Conservation (phyloP, 345 rosid genomes). For the Limnanthes douglasii region DNA sequence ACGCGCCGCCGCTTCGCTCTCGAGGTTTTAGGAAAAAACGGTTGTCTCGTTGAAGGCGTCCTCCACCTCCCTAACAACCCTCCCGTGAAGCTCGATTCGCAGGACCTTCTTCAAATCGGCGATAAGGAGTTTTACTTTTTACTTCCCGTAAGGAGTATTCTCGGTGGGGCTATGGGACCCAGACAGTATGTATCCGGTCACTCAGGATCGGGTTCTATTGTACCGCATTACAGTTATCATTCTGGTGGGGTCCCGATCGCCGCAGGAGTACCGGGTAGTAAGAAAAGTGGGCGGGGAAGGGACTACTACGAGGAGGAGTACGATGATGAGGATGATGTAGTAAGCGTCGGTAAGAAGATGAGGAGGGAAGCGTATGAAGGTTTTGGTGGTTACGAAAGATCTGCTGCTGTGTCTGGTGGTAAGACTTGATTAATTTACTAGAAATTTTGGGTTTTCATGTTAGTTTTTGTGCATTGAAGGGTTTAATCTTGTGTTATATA, state of each 20-base stretch:
- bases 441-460: not conserved
- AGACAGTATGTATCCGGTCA: conserved; percentile 35
- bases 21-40: conserved; percentile 96
- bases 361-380: conserved; percentile 63
- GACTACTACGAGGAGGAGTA: conserved; percentile 36
- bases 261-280: conserved; percentile 21
- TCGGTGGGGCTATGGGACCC: conserved; percentile 61
- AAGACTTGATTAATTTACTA: conserved; percentile 20
- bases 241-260: conserved; percentile 13
- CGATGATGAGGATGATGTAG: conserved; percentile 34
- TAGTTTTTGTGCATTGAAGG: too few relatives aligned
- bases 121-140: conserved; percentile 92
- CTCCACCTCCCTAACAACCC: conserved; percentile 94
- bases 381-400: conserved; percentile 22
- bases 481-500: too few relatives aligned
- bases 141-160: conserved; percentile 72
- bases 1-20: conserved; percentile 95
- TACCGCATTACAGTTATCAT: conserved; percentile 34
- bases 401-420: conserved; percentile 36
- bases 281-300: conserved; percentile 47
- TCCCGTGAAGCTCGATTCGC: conserved; percentile 86
- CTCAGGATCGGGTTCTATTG: conserved; percentile 11
- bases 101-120: conserved; percentile 87
- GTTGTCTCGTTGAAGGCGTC: conserved; percentile 93
- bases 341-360: conserved; percentile 51